Evolutionary conservation across 2,329 filamentous ascomycete species (phyloP), one percentile per base, ranked within the genome.

Genomic region (Talaromyces sp.): DNA sequence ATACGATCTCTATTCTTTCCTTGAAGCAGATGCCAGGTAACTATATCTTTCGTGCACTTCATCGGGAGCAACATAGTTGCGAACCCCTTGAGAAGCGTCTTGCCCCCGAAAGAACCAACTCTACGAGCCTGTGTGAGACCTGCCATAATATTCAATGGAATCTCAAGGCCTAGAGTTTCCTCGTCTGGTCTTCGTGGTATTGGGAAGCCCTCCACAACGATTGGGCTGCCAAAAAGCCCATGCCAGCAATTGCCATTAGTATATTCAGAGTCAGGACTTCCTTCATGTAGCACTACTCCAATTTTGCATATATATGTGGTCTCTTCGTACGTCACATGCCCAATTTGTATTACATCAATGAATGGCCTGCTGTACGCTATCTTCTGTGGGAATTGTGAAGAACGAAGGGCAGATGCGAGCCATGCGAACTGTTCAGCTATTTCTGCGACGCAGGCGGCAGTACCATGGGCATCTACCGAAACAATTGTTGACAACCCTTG

Each of bases 361-460:
- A n/a, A 54, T 43, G 70, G 70, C 31, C n/a, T 54, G 52, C 70
- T 70, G 22, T 63, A 68, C 9, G 43, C 50, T 7, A 71, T 47
- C 41, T 67, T 67, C 14, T 19, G 10, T 16, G 64, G 35, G 56
- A 61, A 54, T 16, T 70, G 63, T 0, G 75, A 74, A 3, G 70
- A 67, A 13, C 71, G 69, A 58, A 78, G 66, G 4, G 76, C 72
- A 45, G 74, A 70, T 27, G 68, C 70, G 8, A 79, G 67, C 77
- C 77, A 79, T 16, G 74, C 73, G 45, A 79, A 54, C 63, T 77
- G 73, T 65, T 79, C 70, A 7, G 72, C 76, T 50, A 76, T 65
- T 63, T 79, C 76, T n/a, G 70, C 71, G 16, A 78, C 52, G 37
- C 64, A 47, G 50, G 67, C 47, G 19, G 41, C 63, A 56, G 63